Percentiles rank a stretch among this genome's conserved stretches.
These are phyloP conservation scores for Daphne laureola DNA, from an alignment of 441 rosid species.

Conservation along the genomic window DNA sequence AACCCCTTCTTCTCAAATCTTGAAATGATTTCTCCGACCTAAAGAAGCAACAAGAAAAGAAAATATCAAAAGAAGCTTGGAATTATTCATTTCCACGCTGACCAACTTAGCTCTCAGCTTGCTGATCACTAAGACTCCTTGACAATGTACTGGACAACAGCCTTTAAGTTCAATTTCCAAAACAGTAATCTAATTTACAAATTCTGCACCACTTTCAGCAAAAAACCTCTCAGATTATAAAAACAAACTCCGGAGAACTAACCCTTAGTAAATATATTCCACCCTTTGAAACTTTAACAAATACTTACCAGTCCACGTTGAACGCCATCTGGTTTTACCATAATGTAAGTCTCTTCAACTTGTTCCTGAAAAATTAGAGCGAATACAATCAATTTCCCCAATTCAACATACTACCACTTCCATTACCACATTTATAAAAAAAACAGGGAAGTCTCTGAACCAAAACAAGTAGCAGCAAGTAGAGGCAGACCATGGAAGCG, in stretches of 20 bases:
- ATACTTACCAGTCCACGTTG: slow-evolving; percentile 88
- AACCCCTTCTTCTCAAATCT: slow-evolving; percentile 97
- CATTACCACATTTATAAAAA: neutral
- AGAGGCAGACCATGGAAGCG: slow-evolving; percentile 54
- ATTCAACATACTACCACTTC: neutral
- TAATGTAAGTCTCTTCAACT: slow-evolving; percentile 79
- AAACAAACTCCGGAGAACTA: slow-evolving; percentile 2
- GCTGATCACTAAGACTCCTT: neutral
- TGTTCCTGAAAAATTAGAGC: slow-evolving; percentile 35
- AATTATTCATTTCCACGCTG: neutral
- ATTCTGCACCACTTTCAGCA: too few species aligned
- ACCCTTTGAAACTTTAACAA: neutral
- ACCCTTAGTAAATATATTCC: slow-evolving; percentile 1
- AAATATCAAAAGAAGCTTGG: neutral
- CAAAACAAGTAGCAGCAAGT: neutral
- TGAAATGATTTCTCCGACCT: slow-evolving; percentile 94
- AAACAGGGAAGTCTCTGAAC: too few species aligned
- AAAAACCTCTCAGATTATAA: neutral
- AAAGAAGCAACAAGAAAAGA: slow-evolving; percentile 6
- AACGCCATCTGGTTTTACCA: slow-evolving; percentile 92
- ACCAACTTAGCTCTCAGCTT: neutral
- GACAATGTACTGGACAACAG: too few species aligned
- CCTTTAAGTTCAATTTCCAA: too few species aligned
- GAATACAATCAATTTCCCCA: neutral
- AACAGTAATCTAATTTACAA: too few species aligned